A percentile compares a stretch with the other conserved stretches of the same genome.
These are phyloP conservation scores for Plantago ovata DNA, from an alignment of 257 asterid genomes.

Conservation along the genomic window DNA sequence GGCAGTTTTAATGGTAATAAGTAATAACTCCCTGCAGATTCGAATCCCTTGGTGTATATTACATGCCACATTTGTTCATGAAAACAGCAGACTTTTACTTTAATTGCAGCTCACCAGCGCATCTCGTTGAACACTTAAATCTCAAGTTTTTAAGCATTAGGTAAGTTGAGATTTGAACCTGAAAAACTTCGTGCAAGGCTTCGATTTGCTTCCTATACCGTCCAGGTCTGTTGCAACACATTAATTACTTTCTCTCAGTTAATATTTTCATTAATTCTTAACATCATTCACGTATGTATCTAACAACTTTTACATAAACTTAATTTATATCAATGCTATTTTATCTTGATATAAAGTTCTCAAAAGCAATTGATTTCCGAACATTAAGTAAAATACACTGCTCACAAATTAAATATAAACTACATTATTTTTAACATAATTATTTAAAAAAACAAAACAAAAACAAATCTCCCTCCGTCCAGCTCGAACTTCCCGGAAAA, in stretches of 20 bases:
- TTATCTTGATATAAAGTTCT: no score
- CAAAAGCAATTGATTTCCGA: no score
- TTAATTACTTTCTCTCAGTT: constrained; percentile 73
- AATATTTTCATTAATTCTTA: constrained; percentile 36
- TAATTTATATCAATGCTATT: no score
- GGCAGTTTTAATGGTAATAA: no score
- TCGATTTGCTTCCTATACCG: constrained; percentile 99
- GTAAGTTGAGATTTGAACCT: constrained; percentile 84
- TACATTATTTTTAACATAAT: no score
- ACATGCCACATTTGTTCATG: constrained; percentile 7
- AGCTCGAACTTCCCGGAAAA: no score
- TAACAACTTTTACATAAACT: no score
- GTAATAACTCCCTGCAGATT: no score
- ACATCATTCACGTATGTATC: constrained; percentile 18
- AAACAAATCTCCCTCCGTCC: no score
- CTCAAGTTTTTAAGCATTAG: constrained; percentile 30
- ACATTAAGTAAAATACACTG: no score
- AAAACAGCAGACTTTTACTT: constrained; percentile 18
- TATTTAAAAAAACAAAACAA: no score
- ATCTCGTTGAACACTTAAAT: constrained; percentile 20
- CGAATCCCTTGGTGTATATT: not conserved
- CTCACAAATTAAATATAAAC: no score
- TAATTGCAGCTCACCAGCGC: constrained; percentile 9
- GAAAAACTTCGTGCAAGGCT: constrained; percentile 99
- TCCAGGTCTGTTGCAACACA: constrained; percentile 89